Conservation (phyloP, 805 yeast genomes). For the Barnettozyma sp. region DNA sequence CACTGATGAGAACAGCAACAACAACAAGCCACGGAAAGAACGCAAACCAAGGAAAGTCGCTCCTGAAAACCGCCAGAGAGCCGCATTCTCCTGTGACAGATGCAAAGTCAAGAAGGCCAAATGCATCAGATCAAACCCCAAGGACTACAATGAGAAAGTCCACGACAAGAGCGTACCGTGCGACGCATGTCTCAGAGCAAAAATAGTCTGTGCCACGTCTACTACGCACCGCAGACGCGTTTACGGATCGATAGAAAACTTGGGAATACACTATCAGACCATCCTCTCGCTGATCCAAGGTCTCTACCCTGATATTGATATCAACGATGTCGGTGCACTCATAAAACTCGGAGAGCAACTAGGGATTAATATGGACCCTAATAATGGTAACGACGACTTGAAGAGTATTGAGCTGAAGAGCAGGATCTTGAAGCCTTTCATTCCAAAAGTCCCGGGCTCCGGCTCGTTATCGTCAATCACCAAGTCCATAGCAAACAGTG, state of each 20-base stretch:
- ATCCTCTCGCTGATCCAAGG: slow-evolving; percentile 33
- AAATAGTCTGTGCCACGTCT: slow-evolving; percentile 35
- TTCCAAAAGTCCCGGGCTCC: slow-evolving; percentile 11
- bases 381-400: slow-evolving; percentile 9
- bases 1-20: neutral
- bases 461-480: neutral
- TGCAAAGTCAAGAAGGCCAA: slow-evolving; percentile 39
- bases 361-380: slow-evolving; percentile 18
- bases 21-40: slow-evolving; percentile 3
- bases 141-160: slow-evolving; percentile 19
- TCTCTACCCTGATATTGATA: slow-evolving; percentile 38
- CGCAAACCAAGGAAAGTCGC: slow-evolving; percentile 32
- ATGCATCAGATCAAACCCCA: slow-evolving; percentile 31
- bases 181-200: slow-evolving; percentile 31
- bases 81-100: slow-evolving; percentile 39
- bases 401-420: slow-evolving; percentile 17
- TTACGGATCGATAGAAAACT: slow-evolving; percentile 36
- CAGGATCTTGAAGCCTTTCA: slow-evolving; percentile 19
- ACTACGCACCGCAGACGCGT: slow-evolving; percentile 36
- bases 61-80: slow-evolving; percentile 33
- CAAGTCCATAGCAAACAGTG: slow-evolving; percentile 5
- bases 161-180: slow-evolving; percentile 37
- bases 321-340: slow-evolving; percentile 36
- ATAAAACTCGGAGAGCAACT: slow-evolving; percentile 24
- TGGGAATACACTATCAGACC: slow-evolving; percentile 38